Percentiles rank a stretch among this genome's conserved stretches.
Conservation (phyloP, 169 alveolate species). For the Eimeria acervulina region DNA sequence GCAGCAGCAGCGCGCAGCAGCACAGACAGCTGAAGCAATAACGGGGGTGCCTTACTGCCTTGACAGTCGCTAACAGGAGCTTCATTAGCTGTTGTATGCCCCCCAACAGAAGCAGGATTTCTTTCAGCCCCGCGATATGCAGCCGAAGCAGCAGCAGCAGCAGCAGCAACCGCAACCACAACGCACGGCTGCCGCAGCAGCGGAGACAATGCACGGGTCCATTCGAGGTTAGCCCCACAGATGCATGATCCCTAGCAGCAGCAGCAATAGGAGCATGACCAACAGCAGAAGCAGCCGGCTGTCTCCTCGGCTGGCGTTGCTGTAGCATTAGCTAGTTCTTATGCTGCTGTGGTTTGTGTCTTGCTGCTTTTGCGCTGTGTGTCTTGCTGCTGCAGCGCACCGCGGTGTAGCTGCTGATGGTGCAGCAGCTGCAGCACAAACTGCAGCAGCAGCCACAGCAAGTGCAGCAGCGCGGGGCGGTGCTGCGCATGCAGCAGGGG, state of each 20-base stretch:
- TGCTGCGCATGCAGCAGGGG: constrained; percentile 18
- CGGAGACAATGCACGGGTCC: constrained; percentile 15
- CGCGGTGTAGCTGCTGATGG: constrained; percentile 10
- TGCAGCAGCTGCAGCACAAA: constrained; percentile 15
- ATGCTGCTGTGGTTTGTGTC: neutral
- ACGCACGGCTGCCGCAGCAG: neutral
- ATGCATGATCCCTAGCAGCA: neutral
- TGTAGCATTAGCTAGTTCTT: too few relatives aligned
- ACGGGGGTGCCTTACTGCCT: constrained; percentile 3
- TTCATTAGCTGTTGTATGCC: constrained; percentile 22
- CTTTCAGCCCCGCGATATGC: neutral
- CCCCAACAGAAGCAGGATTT: too few relatives aligned
- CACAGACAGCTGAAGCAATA: constrained; percentile 5
- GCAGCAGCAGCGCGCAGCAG: constrained; percentile 45
- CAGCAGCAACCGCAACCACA: constrained; percentile 37
- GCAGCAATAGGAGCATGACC: constrained; percentile 6
- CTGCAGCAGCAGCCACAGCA: constrained; percentile 50
- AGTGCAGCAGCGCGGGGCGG: constrained; percentile 13
- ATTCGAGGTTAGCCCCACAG: constrained; percentile 16
- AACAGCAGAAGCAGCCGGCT: neutral
- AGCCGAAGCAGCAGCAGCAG: neutral
- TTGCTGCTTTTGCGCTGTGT: constrained; percentile 1
- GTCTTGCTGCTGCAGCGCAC: neutral
- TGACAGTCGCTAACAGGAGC: neutral
- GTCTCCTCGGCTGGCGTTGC: neutral